Percentiles rank a stretch among this genome's conserved stretches.
These are phyloP conservation scores for Herpotrichia juniperi DNA, from an alignment of 2,329 filamentous ascomycete genomes.

Conservation along the genomic window DNA sequence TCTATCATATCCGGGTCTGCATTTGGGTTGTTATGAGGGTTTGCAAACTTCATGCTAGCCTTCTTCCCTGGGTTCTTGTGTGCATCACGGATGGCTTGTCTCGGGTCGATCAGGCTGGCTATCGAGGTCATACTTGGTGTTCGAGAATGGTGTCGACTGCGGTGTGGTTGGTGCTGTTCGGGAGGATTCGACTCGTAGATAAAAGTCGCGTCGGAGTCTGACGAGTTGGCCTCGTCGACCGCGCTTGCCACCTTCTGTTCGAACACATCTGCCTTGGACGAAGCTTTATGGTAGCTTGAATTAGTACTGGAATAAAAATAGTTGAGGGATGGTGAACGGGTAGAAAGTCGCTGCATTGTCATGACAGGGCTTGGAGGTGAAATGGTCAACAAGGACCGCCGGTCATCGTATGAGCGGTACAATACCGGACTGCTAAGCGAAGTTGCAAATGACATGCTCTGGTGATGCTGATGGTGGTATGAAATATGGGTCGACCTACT, in stretches of 20 bases:
- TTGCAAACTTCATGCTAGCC: constrained; percentile 95
- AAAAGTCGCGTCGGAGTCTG: constrained; percentile 97
- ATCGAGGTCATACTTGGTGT: constrained; percentile 91
- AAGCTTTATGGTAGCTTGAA: constrained; percentile 62
- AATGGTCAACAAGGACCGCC: constrained; percentile 29
- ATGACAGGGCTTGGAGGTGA: constrained; percentile 37
- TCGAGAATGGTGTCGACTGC: constrained; percentile 81
- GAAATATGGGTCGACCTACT: constrained; percentile 61
- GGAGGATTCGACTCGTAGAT: constrained; percentile 97
- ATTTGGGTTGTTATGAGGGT: constrained; percentile 69
- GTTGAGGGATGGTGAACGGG: constrained; percentile 31
- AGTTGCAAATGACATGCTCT: constrained; percentile 31
- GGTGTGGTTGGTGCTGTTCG: constrained; percentile 65
- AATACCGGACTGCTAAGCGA: constrained; percentile 38
- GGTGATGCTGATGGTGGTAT: constrained; percentile 41
- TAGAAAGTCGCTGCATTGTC: constrained; percentile 21
- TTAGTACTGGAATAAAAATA: constrained; percentile 47
- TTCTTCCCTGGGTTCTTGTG: constrained; percentile 72
- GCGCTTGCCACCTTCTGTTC: constrained; percentile 96
- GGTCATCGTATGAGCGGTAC: constrained; percentile 37
- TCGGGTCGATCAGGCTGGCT: constrained; percentile 68
- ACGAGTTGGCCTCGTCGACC: constrained; percentile 94
- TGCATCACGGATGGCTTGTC: constrained; percentile 64
- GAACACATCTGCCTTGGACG: constrained; percentile 97
- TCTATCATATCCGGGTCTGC: constrained; percentile 53